Evolutionary conservation across 2,329 filamentous ascomycete genomes (phyloP).

Genomic region (Bipolaris gigantea): DNA sequence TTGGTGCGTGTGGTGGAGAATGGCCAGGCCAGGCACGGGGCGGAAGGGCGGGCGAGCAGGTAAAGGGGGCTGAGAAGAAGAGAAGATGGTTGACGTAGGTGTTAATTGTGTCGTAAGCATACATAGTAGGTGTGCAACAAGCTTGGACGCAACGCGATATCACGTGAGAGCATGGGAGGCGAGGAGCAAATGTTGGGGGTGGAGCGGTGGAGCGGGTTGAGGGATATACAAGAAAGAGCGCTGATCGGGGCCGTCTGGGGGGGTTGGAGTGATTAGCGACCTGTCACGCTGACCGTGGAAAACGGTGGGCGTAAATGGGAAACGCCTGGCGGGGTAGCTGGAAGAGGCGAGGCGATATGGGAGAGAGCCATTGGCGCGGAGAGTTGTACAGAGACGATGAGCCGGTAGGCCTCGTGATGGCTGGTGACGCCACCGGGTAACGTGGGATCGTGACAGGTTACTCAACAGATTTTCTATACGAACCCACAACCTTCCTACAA

Average conservation of each 20-base stretch:
- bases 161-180: conserved; percentile 9
- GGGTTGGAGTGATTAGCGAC: background rate
- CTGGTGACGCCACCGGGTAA: conserved; percentile 19
- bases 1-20: background rate
- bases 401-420: conserved; percentile 16
- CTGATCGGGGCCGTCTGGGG: background rate
- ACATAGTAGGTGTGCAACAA: background rate
- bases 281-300: conserved; percentile 6
- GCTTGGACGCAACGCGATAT: conserved; percentile 11
- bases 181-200: background rate
- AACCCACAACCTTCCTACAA: conserved; percentile 1
- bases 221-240: too few relatives aligned
- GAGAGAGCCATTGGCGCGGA: conserved; percentile 22
- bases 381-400: conserved; percentile 8
- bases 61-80: conserved; percentile 2
- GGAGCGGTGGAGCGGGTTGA: too few relatives aligned
- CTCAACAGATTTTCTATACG: conserved; percentile 8
- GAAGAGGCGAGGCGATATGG: conserved; percentile 11
- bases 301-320: conserved; percentile 4
- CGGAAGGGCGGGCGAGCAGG: background rate
- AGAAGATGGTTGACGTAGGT: conserved; percentile 9
- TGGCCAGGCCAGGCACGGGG: background rate
- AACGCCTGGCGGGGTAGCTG: conserved; percentile 7
- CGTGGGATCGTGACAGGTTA: conserved; percentile 17
- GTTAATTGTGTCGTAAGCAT: background rate